Evolutionary conservation across 352 stramenopile species (phyloP).

Genomic region (Phytophthora multivora): DNA sequence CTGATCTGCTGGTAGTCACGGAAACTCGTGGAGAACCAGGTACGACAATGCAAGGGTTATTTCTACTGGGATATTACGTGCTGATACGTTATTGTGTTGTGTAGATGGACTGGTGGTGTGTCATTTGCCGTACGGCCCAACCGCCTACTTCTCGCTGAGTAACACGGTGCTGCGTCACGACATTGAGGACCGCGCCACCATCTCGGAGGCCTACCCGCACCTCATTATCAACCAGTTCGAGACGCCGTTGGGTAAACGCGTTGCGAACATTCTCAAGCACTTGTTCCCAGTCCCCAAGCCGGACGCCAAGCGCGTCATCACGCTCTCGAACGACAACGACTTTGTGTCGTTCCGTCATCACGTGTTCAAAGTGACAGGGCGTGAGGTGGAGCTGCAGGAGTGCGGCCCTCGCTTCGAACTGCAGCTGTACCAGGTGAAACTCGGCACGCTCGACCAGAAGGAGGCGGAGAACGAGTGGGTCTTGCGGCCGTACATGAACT

Average conservation of each 20-base stretch:
- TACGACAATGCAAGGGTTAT: constrained; percentile 21
- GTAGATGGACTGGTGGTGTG: constrained; percentile 97
- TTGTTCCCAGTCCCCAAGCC: constrained; percentile 98
- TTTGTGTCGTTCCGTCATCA: constrained; percentile 99
- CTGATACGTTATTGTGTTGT: constrained; percentile 16
- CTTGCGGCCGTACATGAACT: constrained; percentile 99
- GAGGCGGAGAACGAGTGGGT: constrained; percentile 99
- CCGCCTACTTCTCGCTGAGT: constrained; percentile 98
- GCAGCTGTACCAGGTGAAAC: constrained; percentile 97
- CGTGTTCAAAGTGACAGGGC: constrained; percentile 95
- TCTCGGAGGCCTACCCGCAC: constrained; percentile 95
- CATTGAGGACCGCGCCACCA: constrained; percentile 95
- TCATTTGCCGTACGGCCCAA: constrained; percentile 98
- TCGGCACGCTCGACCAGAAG: constrained; percentile 99
- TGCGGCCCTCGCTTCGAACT: constrained; percentile 98
- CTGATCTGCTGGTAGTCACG: constrained; percentile 98
- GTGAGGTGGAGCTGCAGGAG: constrained; percentile 95
- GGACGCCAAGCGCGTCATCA: constrained; percentile 97
- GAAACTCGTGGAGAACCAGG: constrained; percentile 98
- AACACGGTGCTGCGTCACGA: constrained; percentile 98
- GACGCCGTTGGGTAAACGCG: constrained; percentile 93
- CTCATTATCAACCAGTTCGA: constrained; percentile 98
- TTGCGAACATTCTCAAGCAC: constrained; percentile 98
- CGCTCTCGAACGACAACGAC: constrained; percentile 98
- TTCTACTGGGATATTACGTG: neutral